phyloP scores from a whole-genome alignment of 1,139 yeast genomes.

The Yamadazyma triangularis region DNA sequence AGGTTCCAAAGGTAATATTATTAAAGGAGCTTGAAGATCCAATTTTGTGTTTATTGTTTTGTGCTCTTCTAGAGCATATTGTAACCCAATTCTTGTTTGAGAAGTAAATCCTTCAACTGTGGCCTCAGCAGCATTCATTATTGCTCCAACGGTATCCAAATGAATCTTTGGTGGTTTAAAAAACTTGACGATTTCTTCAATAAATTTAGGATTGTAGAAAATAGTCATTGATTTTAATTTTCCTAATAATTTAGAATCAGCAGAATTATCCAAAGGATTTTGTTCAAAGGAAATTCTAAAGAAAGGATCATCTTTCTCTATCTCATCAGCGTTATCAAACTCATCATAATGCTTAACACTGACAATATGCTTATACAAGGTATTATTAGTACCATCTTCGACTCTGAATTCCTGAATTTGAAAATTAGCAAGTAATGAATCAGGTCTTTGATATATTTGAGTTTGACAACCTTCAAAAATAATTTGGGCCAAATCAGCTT shows the following conservation, averaged over 20 bases:
- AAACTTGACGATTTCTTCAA: conserved; percentile 69
- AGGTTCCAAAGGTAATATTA: conserved; percentile 84
- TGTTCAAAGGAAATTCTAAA: conserved; percentile 80
- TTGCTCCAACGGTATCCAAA: conserved; percentile 83
- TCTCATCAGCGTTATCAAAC: conserved; percentile 18
- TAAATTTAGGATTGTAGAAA: conserved; percentile 76
- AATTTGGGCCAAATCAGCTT: conserved; percentile 62
- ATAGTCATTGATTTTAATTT: conserved; percentile 85
- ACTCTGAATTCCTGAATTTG: conserved; percentile 77
- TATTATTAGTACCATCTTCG: conserved; percentile 76
- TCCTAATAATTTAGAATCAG: conserved; percentile 73
- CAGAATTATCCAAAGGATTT: conserved; percentile 78
- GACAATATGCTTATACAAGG: conserved; percentile 82
- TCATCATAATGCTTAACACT: conserved; percentile 59
- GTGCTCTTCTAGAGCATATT: conserved; percentile 91
- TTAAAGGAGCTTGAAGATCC: conserved; percentile 90
- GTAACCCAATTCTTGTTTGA: conserved; percentile 89
- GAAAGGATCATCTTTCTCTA: conserved; percentile 50
- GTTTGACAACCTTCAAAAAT: conserved; percentile 80
- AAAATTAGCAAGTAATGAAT: conserved; percentile 68
- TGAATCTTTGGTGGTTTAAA: conserved; percentile 87
- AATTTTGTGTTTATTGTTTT: conserved; percentile 80
- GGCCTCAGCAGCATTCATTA: conserved; percentile 93
- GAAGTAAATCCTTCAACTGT: conserved; percentile 87
- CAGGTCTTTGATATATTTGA: conserved; percentile 71